A percentile compares a stretch with the other conserved stretches of the same genome.
Evolutionary conservation across 257 asterid species (phyloP).

Genomic region (Nyctanthes arbortristis): DNA sequence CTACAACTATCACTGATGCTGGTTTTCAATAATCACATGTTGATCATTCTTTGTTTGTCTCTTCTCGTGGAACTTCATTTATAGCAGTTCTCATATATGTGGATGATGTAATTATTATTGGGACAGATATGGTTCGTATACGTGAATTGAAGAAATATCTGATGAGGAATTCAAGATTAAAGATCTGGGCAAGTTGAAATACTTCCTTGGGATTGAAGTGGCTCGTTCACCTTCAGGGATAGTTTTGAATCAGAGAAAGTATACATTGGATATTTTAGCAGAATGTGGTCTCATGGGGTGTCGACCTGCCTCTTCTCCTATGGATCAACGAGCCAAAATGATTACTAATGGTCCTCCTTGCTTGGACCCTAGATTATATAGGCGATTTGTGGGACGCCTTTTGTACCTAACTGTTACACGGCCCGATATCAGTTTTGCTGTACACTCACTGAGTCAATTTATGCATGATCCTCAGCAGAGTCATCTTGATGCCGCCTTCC

Average conservation of each 20-base stretch:
- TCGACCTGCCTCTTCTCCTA: background rate
- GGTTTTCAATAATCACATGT: too few species aligned
- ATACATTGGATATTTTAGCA: background rate
- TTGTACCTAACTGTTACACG: background rate
- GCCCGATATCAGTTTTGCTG: background rate
- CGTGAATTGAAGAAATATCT: background rate
- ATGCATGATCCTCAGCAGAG: background rate
- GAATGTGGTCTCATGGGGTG: background rate
- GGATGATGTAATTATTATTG: too few species aligned
- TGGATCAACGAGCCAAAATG: background rate
- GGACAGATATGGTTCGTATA: background rate
- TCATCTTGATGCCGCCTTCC: background rate
- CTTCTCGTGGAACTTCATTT: background rate
- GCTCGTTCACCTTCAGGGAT: background rate
- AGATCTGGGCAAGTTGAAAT: background rate
- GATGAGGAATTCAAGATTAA: background rate
- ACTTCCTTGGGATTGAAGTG: background rate
- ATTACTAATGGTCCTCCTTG: background rate
- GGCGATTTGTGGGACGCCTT: background rate
- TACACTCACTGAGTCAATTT: background rate
- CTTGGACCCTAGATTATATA: background rate
- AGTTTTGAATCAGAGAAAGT: background rate
- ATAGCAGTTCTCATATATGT: too few species aligned
- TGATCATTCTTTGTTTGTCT: background rate
- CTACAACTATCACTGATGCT: too few species aligned